A percentile compares a stretch with the other conserved stretches of the same genome.
phyloP scores from a whole-genome alignment of 1,139 yeast genomes.

The Lodderomyces orthopsilosis region DNA sequence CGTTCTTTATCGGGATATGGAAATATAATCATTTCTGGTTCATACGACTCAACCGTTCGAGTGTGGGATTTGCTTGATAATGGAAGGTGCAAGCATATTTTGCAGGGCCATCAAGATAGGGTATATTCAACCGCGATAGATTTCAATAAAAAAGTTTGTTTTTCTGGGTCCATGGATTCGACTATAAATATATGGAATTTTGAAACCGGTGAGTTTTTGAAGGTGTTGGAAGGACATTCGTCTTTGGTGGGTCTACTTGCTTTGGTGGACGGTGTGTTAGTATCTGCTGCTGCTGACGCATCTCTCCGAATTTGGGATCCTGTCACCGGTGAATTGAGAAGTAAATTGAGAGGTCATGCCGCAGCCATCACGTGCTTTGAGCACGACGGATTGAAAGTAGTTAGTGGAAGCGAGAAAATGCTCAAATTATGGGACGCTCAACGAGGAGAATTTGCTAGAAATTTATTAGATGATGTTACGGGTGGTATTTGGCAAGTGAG shows the following conservation, averaged over 20 bases:
- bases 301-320: conserved; percentile 94
- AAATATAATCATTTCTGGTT: conserved; percentile 80
- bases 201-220: conserved; percentile 64
- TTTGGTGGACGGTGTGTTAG: conserved; percentile 73
- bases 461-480: conserved; percentile 69
- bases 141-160: conserved; percentile 70
- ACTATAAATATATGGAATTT: conserved; percentile 89
- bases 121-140: conserved; percentile 88
- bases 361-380: conserved; percentile 93
- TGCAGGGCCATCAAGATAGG: conserved; percentile 81
- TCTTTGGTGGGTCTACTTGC: conserved; percentile 86
- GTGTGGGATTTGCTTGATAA: conserved; percentile 84
- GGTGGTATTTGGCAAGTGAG: conserved; percentile 95
- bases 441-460: conserved; percentile 74
- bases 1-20: conserved; percentile 87
- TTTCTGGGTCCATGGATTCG: conserved; percentile 91
- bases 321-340: conserved; percentile 61
- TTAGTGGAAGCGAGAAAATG: conserved; percentile 86
- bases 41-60: conserved; percentile 86
- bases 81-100: conserved; percentile 68
- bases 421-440: conserved; percentile 80
- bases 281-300: conserved; percentile 95
- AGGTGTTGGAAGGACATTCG: conserved; percentile 78
- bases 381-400: conserved; percentile 79
- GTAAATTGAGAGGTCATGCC: conserved; percentile 78